Percentiles rank a stretch among this genome's conserved stretches.
phyloP scores from a whole-genome alignment of 768 basidiomycete genomes.

The Pleurotus pulmonarius region DNA sequence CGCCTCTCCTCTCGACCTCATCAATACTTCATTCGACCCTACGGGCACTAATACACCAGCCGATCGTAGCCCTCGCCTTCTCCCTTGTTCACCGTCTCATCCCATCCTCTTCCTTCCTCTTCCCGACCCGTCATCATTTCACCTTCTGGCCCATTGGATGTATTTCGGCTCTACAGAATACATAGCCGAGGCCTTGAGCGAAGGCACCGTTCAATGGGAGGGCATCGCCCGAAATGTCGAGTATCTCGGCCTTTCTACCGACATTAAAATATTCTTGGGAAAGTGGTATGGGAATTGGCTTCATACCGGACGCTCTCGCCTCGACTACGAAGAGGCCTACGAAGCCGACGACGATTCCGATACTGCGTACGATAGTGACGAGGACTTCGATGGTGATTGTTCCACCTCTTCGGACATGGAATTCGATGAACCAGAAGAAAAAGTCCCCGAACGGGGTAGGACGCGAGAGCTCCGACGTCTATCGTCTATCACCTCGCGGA shows the following conservation, averaged over 20 bases:
- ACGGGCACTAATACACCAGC: constrained; percentile 37
- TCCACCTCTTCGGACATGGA: constrained; percentile 33
- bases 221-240: constrained; percentile 87
- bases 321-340: constrained; percentile 22
- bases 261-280: constrained; percentile 75
- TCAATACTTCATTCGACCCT: constrained; percentile 31
- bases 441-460: constrained; percentile 35
- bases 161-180: constrained; percentile 69
- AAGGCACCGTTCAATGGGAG: constrained; percentile 73
- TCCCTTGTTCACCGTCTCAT: constrained; percentile 63
- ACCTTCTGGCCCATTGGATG: constrained; percentile 74
- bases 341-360: constrained; percentile 33
- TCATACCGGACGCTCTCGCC: constrained; percentile 29
- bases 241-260: constrained; percentile 73
- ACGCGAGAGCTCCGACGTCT: constrained; percentile 36
- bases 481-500: constrained; percentile 25
- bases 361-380: constrained; percentile 19
- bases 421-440: constrained; percentile 28
- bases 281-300: constrained; percentile 72
- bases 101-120: constrained; percentile 73
- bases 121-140: constrained; percentile 70
- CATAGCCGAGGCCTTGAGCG: constrained; percentile 66
- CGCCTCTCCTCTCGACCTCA: constrained; percentile 56
- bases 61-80: constrained; percentile 60
- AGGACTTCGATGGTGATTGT: constrained; percentile 26